Evolutionary conservation across 495 filamentous ascomycete species (phyloP).

Genomic region (Penicillium verhagenii): DNA sequence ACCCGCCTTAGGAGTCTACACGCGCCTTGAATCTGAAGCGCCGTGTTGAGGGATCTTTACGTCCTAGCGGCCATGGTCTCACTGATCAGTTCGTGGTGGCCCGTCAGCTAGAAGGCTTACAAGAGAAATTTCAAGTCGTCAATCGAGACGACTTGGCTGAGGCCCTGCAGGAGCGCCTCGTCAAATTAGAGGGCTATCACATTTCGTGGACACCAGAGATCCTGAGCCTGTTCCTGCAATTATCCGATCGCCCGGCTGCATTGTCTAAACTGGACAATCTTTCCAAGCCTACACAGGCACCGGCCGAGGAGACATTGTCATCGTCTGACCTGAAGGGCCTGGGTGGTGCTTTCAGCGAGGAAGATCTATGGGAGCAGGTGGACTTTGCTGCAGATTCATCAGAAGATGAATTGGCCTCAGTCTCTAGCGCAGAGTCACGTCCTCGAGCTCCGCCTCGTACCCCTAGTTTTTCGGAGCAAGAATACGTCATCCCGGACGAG

Average conservation of each 20-base stretch:
- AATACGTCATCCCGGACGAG: conserved; percentile 39
- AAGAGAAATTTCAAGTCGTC: conserved; percentile 82
- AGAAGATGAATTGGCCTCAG: conserved; percentile 45
- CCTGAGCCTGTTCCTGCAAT: conserved; percentile 72
- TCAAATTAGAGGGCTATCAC: conserved; percentile 51
- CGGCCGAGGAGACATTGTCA: conserved; percentile 50
- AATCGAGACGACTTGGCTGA: conserved; percentile 79
- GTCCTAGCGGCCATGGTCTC: conserved; percentile 61
- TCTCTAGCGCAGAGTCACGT: conserved; percentile 30
- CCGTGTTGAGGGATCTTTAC: conserved; percentile 30
- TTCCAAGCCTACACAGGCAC: conserved; percentile 44
- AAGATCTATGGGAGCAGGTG: conserved; percentile 74
- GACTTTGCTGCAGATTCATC: conserved; percentile 70
- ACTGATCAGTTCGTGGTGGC: conserved; percentile 88
- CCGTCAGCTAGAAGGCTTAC: conserved; percentile 70
- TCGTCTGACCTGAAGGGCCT: conserved; percentile 76
- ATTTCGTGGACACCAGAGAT: conserved; percentile 72
- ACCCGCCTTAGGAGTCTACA: conserved; percentile 32
- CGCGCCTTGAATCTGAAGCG: conserved; percentile 28
- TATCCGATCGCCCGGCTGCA: conserved; percentile 77
- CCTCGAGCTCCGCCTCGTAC: conserved; percentile 23
- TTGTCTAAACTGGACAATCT: conserved; percentile 64
- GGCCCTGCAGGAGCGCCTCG: conserved; percentile 63
- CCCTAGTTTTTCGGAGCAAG: conserved; percentile 25
- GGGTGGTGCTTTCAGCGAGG: conserved; percentile 66